Percentiles rank a stretch among this genome's conserved stretches.
phyloP scores from a whole-genome alignment of 2,329 filamentous ascomycete genomes.

The Cladophialophora exuberans region DNA sequence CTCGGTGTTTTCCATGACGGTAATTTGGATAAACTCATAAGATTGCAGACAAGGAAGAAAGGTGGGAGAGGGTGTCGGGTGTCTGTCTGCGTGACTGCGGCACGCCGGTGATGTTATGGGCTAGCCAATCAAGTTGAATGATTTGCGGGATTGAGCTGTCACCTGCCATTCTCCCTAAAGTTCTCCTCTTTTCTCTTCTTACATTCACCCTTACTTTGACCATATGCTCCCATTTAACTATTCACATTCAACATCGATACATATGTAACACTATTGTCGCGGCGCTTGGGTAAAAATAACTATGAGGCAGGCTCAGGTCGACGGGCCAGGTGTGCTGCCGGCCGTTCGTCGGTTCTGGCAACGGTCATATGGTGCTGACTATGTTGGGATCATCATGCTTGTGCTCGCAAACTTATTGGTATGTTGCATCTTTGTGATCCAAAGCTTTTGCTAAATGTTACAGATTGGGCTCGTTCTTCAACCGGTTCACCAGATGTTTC shows the following conservation, averaged over 20 bases:
- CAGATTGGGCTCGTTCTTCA: slow-evolving; percentile 71
- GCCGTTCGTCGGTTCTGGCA: slow-evolving; percentile 57
- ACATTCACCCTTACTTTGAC: background rate
- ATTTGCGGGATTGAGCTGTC: slow-evolving; percentile 29
- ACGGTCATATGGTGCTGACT: slow-evolving; percentile 87
- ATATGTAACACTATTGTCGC: background rate
- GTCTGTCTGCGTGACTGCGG: no score
- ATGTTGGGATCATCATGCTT: slow-evolving; percentile 76
- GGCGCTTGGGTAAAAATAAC: background rate
- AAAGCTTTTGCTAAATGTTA: slow-evolving; percentile 41
- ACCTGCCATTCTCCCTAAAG: background rate
- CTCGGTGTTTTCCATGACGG: slow-evolving; percentile 33
- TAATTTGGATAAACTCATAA: slow-evolving; percentile 39
- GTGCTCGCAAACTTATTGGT: slow-evolving; percentile 63
- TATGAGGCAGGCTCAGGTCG: slow-evolving; percentile 16
- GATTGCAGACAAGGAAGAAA: no score
- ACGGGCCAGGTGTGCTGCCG: slow-evolving; percentile 44
- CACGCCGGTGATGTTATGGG: background rate
- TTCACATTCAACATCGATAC: no score
- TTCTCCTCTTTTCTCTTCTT: background rate
- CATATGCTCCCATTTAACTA: no score
- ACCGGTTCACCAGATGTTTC: slow-evolving; percentile 95
- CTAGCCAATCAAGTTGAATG: slow-evolving; percentile 24
- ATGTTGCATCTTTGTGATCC: background rate
- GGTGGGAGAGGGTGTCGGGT: no score